Percentiles rank a stretch among this genome's conserved stretches.
phyloP scores from a whole-genome alignment of 2,329 filamentous ascomycete genomes.

The Scortechinia acanthostroma region DNA sequence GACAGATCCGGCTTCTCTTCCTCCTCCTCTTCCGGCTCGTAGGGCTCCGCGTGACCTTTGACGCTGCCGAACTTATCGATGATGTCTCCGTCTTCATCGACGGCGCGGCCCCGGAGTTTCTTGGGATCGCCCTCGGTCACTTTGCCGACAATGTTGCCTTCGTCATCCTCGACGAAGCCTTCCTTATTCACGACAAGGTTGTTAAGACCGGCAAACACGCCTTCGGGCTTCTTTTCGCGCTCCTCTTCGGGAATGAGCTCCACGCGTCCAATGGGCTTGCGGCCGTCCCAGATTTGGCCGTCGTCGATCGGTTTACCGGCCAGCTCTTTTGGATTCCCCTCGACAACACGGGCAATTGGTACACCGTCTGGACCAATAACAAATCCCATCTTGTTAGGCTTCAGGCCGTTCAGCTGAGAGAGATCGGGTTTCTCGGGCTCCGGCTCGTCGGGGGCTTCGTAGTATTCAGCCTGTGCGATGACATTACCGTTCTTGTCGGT shows the following conservation, averaged over 20 bases:
- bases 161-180: conserved; percentile 48
- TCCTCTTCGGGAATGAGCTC: conserved; percentile 55
- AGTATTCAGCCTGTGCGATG: conserved; percentile 49
- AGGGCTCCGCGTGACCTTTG: conserved; percentile 45
- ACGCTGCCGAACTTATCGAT: conserved; percentile 54
- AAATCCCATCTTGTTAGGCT: conserved; percentile 52
- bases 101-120: conserved; percentile 54
- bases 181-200: conserved; percentile 55
- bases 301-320: conserved; percentile 57
- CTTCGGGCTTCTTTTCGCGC: conserved; percentile 26
- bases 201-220: conserved; percentile 30
- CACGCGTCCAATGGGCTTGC: conserved; percentile 60
- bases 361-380: conserved; percentile 43
- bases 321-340: conserved; percentile 57
- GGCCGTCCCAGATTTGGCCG: conserved; percentile 66
- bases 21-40: conserved; percentile 34
- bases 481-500: conserved; percentile 67
- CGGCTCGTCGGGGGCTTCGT: conserved; percentile 31
- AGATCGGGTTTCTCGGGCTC: conserved; percentile 33
- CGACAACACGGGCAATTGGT: conserved; percentile 51
- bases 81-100: conserved; percentile 58
- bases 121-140: conserved; percentile 63
- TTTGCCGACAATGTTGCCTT: conserved; percentile 56
- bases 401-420: conserved; percentile 39
- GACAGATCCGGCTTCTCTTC: conserved; percentile 41